Base-by-base conservation (phyloP, 2,329 filamentous ascomycete genomes). In the Talaromyces piceae region DNA sequence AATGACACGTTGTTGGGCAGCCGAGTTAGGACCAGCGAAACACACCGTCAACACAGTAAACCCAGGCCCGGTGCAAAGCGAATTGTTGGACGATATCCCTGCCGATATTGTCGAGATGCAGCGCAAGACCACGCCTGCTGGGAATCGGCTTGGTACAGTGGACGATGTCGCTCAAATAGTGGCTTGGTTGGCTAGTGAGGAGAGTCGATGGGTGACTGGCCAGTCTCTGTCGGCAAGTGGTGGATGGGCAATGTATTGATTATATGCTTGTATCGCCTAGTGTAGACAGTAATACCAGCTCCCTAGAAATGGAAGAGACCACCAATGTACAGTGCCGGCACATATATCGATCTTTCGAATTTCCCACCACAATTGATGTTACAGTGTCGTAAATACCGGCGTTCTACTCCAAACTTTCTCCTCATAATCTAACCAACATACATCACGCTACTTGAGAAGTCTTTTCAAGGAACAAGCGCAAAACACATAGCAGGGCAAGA, bases 1-100 rank as follows among this genome's bases (percentile, higher is more conserved):
- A 0, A 62, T 84, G 50, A 84, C 82, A 8, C 69, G 80, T 5
- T 75, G 71, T 41, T 79, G 79, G 74, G 81, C 82, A 0, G 70
- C 72, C 0, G 81, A 85, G 63, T 66, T 84, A 7, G 81, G 81
- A 0, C 60, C 54, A 3, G 65, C 73, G 52, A 79, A 81, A 0
- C 78, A 78, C 52, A 84, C 81, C 0, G 81, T 82, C 23, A 86
- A 85, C 56, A 71, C 74, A 0, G 76, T 85, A 2, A 76, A 76
- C 18, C 80, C 81, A 0, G 82, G 82, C 0, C 80, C 81, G 0
- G 77, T 82, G 5, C 65, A 77, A 63, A 82, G 73, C 26, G 79
- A 81, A 6, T 75, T 85, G 73, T 60, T 83, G 22, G 74, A 76
- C 13, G 70, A 76, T 13, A 75, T 81, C 11, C 74, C 75, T 0